Base-by-base conservation (phyloP, 2,329 filamentous ascomycete genomes). In the Penicillium sp. region DNA sequence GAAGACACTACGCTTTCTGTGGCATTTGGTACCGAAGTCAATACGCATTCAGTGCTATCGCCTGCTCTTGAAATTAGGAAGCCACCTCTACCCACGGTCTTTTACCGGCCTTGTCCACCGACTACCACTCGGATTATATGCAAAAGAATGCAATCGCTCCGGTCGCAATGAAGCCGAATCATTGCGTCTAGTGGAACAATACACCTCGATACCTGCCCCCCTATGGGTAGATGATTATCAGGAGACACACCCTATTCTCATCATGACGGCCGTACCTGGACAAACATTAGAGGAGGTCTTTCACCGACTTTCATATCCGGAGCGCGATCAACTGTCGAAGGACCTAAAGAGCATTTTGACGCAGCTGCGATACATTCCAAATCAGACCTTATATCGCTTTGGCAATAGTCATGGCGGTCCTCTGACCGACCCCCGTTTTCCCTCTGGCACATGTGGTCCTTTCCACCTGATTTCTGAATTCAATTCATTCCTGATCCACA, bases 401-500 rank as follows among this genome's bases (percentile, higher is more conserved):
- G 31, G 14, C 10, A 39, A 46, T 22, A 37, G 23, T 25, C 32
- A 36, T 14, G 45, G 47, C 6, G 37, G 38, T 14, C 39, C 42
- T 9, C n/a, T 50, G 12, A 37, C 28, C 3, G 40, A 50, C 30
- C 39, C 45, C 30, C 38, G 45, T 23, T 37, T 50, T 10, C 42
- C 39, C 2, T 39, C 36, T n/a, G 42, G 45, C 5, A 39, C 32
- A 14, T 39, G 36, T 13, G 47, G 50, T 2, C 39, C 41, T 4
- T 54, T 49, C 31, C 34, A 41, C 8, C 37, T 35, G 3, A 45
- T 18, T 39, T 45, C 33, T 22, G 47, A 50, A 4, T 50, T 48
- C 29, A 44, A 50, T 17, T 12, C 32, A 13, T 38, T 37, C 16
- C 43, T 40, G 11, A 34, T 41, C 9, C 33, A 43, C 12, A 7